Evolutionary conservation across 805 yeast genomes (phyloP), one percentile per base, ranked within the genome.

Genomic region (Ogataea thermomethanolica): DNA sequence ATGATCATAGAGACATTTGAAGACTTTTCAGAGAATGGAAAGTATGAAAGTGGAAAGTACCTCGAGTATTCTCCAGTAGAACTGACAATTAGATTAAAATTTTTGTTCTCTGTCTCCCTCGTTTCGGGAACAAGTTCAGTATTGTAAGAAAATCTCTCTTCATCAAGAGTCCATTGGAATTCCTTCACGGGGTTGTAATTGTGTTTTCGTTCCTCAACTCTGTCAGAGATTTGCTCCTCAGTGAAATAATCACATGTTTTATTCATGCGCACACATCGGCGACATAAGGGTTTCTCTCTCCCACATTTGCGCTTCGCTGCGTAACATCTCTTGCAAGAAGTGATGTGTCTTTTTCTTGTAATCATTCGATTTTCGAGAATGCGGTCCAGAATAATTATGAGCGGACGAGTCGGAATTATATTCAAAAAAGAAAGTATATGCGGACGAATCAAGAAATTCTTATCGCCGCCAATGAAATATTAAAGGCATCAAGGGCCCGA

Each of bases 51-150:
- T 1, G 58, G 53, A 21, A 49, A 53, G 29, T 49, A 53, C 20
- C 48, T 54, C 3, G 54, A 51, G 23, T 49, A 51, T 30, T 49
- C 54, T 8, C 57, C 57, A 7, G 53, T 51, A 4, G 54, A 43
- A 27, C 41, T 51, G 8, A 46, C 40, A 20, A 53, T 41, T 23
- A 53, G 34, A 10, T 51, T 52, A 37, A 50, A 53, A 28, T 54
- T 53, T n/a, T 32, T 34, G 24, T 46, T 43, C 23, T 53, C 55
- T 12, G n/a, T n/a, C 9, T 37, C 21, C 12, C 49, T 33, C 7
- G 47, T 28, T 10, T 32, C 37, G 8, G 53, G 54, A 36, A 40
- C 35, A 5, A 51, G 37, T 34, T 54, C 57, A 2, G 41, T 35
- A 14, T 27, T 39, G 11, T 33, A 39, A 2, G 23, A 21, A 25